These are phyloP conservation scores for Cetraspora pellucida DNA, from an alignment of 192 early-diverging fungal genomes.

Conservation along the genomic window DNA sequence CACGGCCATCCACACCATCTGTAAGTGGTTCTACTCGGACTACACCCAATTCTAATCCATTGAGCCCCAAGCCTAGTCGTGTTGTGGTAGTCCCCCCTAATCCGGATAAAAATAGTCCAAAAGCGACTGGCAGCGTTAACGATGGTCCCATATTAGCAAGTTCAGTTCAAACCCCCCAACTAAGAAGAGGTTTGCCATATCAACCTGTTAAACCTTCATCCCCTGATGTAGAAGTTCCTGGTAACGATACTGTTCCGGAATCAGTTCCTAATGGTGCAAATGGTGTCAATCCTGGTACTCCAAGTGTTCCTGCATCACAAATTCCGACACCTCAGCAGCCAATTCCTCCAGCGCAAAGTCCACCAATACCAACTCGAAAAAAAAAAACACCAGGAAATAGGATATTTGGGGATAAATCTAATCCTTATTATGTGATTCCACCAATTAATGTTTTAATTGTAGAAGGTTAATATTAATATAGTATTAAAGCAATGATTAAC, in stretches of 20 bases:
- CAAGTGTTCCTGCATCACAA: constrained; percentile 11
- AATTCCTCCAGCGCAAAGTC: neutral
- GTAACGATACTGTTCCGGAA: neutral
- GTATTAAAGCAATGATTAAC: neutral
- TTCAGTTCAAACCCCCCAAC: too few species aligned
- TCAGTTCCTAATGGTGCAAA: too few species aligned
- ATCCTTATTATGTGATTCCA: constrained; percentile 51
- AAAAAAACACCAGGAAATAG: constrained; percentile 13
- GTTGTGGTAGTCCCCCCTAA: too few species aligned
- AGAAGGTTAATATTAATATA: constrained; percentile 53
- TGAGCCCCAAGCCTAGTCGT: too few species aligned
- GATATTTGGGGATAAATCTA: constrained; percentile 22
- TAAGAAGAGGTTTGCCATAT: neutral
- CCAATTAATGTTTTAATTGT: constrained; percentile 79
- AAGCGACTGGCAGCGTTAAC: too few species aligned
- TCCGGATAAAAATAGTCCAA: too few species aligned
- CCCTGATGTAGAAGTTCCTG: neutral
- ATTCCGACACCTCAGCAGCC: neutral
- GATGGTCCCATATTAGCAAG: too few species aligned
- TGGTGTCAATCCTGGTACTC: neutral
- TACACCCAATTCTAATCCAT: too few species aligned
- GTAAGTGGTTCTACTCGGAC: too few species aligned
- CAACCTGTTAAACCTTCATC: neutral
- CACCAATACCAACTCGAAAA: neutral
- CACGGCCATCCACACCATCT: too few species aligned